Conservation (phyloP, 2,329 filamentous ascomycete genomes). For the Penicillium sp. region DNA sequence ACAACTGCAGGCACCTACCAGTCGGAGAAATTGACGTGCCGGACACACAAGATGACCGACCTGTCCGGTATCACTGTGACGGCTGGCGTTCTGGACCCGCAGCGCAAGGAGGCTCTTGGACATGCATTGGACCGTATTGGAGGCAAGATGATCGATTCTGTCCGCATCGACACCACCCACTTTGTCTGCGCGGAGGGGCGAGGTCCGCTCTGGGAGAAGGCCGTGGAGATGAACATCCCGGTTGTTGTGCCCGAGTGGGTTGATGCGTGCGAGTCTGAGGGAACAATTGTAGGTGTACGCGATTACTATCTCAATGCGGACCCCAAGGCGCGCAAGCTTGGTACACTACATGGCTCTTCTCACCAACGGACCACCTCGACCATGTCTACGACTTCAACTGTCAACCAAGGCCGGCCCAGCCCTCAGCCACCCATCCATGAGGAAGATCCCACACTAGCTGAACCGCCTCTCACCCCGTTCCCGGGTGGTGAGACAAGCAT, state of each 20-base stretch:
- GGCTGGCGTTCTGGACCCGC: constrained; percentile 76
- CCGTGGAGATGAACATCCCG: constrained; percentile 95
- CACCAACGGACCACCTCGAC: constrained; percentile 37
- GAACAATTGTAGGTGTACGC: constrained; percentile 88
- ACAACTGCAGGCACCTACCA: constrained; percentile 86
- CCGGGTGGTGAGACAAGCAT: constrained; percentile 33
- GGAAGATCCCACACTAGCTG: constrained; percentile 27
- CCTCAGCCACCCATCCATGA: constrained; percentile 24
- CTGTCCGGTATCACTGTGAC: constrained; percentile 94
- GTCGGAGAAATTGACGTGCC: constrained; percentile 80
- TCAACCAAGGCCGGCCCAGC: constrained; percentile 29
- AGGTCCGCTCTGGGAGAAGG: constrained; percentile 91
- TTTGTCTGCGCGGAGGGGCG: constrained; percentile 95
- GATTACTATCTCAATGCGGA: constrained; percentile 95
- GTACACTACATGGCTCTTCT: constrained; percentile 38
- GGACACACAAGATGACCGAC: constrained; percentile 98
- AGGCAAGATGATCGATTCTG: constrained; percentile 83
- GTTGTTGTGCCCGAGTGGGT: constrained; percentile 97
- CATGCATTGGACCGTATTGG: constrained; percentile 84
- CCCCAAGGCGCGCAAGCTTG: constrained; percentile 59
- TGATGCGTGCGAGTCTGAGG: constrained; percentile 91
- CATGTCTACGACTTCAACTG: constrained; percentile 31
- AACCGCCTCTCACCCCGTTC: constrained; percentile 39
- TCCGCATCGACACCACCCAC: constrained; percentile 96
- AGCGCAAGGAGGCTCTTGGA: constrained; percentile 71